These are phyloP conservation scores for Ustilago bromivora DNA, from an alignment of 1,284 basidiomycete species.

Conservation along the genomic window DNA sequence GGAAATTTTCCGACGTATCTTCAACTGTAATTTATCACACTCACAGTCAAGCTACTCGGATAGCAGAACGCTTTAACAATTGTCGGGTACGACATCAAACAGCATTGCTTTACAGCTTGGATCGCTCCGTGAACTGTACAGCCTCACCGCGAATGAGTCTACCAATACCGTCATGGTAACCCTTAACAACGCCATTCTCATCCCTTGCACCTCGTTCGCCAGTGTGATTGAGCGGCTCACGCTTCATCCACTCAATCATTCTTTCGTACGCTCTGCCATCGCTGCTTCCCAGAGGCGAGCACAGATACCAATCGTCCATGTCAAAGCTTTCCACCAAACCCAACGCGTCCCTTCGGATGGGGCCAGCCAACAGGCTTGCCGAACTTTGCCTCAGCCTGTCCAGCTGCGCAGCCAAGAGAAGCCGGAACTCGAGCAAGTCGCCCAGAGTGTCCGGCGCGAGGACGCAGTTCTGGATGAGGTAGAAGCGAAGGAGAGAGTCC, in stretches of 20 bases:
- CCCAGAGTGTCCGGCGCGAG: constrained; percentile 22
- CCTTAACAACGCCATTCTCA: constrained; percentile 55
- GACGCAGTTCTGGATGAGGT: constrained; percentile 54
- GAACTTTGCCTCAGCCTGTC: constrained; percentile 18
- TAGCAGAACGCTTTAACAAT: too few species aligned
- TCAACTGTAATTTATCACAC: too few species aligned
- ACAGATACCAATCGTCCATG: constrained; percentile 63
- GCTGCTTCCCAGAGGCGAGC: constrained; percentile 52
- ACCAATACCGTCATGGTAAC: constrained; percentile 54
- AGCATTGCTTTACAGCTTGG: constrained; percentile 25
- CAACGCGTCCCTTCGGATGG: constrained; percentile 43
- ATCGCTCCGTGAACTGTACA: constrained; percentile 36
- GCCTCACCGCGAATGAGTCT: constrained; percentile 55
- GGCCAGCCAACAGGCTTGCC: constrained; percentile 33
- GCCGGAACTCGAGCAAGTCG: constrained; percentile 37
- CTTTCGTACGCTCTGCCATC: constrained; percentile 58
- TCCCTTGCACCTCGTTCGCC: constrained; percentile 53
- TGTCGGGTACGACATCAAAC: too few species aligned
- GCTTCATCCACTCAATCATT: constrained; percentile 63
- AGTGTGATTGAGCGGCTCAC: constrained; percentile 57
- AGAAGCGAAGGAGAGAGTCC: constrained; percentile 38
- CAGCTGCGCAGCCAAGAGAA: constrained; percentile 28
- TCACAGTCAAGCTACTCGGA: too few species aligned
- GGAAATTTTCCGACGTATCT: too few species aligned
- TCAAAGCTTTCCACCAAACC: constrained; percentile 58